phyloP scores from a whole-genome alignment of 1,284 basidiomycete species.

The Fomitopsis betulina region DNA sequence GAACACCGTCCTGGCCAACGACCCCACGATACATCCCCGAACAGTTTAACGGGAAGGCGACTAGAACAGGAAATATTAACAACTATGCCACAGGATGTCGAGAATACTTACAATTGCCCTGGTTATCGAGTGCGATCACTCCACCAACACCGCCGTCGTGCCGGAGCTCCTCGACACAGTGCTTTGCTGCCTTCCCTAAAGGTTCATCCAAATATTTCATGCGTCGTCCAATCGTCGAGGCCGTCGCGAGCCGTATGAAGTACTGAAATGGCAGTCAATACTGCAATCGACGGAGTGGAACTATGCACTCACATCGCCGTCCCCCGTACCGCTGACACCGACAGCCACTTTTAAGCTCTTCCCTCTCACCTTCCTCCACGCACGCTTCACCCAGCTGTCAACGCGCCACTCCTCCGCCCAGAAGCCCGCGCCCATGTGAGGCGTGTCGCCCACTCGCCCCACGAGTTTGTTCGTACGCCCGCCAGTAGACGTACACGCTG shows the following conservation, averaged over 20 bases:
- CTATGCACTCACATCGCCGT: constrained; percentile 60
- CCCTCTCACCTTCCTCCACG: constrained; percentile 38
- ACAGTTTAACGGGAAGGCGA: constrained; percentile 68
- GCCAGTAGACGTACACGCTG: constrained; percentile 73
- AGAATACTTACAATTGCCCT: constrained; percentile 50
- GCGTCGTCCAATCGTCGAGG: constrained; percentile 60
- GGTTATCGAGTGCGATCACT: constrained; percentile 62
- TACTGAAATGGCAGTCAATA: constrained; percentile 39
- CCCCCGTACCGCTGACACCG: constrained; percentile 79
- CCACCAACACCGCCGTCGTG: constrained; percentile 61
- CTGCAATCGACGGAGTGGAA: background rate
- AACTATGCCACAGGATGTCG: background rate
- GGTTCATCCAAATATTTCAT: constrained; percentile 59
- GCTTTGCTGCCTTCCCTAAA: constrained; percentile 47
- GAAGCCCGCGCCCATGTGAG: constrained; percentile 72
- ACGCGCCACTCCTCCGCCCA: constrained; percentile 76
- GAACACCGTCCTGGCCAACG: constrained; percentile 57
- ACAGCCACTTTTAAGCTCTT: constrained; percentile 42
- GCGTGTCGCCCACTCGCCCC: constrained; percentile 79
- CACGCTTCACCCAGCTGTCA: constrained; percentile 31
- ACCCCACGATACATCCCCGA: constrained; percentile 80
- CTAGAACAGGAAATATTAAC: constrained; percentile 31
- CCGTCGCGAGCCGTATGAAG: constrained; percentile 70
- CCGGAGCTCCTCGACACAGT: constrained; percentile 53
- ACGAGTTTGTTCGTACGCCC: constrained; percentile 80